These are phyloP conservation scores for maize (Zea mays) DNA, from an alignment of 176 grass and related monocot species.

Conservation along the genomic window DNA sequence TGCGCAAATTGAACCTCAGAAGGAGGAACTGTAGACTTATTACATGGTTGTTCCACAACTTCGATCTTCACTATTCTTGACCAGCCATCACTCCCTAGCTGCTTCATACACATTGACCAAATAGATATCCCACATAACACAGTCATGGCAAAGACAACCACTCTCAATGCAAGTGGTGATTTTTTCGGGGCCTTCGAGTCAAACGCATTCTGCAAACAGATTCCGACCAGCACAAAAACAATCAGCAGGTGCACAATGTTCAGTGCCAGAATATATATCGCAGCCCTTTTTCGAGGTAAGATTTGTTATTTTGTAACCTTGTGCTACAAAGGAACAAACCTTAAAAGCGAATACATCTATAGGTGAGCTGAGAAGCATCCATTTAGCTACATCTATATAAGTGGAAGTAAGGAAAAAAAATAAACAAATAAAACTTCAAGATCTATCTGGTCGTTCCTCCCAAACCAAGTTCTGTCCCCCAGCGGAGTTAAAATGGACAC, in stretches of 20 bases:
- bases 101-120: constrained; percentile 72
- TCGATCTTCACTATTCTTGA: constrained; percentile 66
- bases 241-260: neutral
- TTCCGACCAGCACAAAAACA: neutral
- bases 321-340: neutral
- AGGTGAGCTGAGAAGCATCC: neutral
- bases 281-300: neutral
- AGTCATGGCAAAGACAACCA: constrained; percentile 60
- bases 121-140: constrained; percentile 80
- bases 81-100: constrained; percentile 57
- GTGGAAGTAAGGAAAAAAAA: neutral
- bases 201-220: constrained; percentile 53
- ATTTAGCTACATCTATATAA: neutral
- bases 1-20: constrained; percentile 62
- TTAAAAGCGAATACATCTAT: neutral
- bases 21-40: constrained; percentile 38
- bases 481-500: constrained; percentile 2
- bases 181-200: constrained; percentile 73
- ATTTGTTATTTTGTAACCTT: neutral
- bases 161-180: constrained; percentile 56
- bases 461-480: no score
- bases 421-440: neutral
- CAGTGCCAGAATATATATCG: neutral
- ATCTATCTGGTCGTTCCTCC: neutral
- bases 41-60: constrained; percentile 51